Conservation (phyloP, 192 early-diverging fungal species). For the Umbelopsis vinacea region DNA sequence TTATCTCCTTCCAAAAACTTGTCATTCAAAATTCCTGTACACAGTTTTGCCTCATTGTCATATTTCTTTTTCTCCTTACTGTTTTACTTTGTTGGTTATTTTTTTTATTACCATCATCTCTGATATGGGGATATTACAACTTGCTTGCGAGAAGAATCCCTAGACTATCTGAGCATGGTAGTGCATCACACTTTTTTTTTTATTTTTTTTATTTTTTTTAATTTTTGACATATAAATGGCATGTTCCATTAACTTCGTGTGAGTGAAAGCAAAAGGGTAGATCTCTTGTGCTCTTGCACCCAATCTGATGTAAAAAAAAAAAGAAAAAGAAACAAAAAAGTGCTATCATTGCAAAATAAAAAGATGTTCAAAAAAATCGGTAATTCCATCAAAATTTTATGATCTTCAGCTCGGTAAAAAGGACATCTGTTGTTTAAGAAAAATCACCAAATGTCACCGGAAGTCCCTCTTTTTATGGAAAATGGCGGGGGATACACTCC, state of each 20-base stretch:
- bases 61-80: not conserved
- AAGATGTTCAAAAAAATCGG: not conserved
- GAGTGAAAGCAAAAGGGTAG: not conserved
- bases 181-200: not conserved
- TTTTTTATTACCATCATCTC: not conserved
- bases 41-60: slow-evolving; percentile 15
- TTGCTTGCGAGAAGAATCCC: slow-evolving; percentile 15
- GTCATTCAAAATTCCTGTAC: slow-evolving; percentile 21
- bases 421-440: too few relatives aligned
- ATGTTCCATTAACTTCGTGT: slow-evolving; percentile 1
- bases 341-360: too few relatives aligned
- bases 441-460: not conserved
- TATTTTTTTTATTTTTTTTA: too few relatives aligned
- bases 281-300: not conserved
- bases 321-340: not conserved
- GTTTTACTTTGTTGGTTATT: too few relatives aligned
- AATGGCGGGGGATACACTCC: not conserved
- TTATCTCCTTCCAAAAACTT: not conserved
- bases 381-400: not conserved
- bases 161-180: not conserved
- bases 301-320: not conserved
- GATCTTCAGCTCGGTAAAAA: too few relatives aligned
- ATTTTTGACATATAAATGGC: not conserved
- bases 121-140: not conserved
- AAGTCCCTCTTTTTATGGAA: not conserved